Percentiles rank a stretch among this genome's conserved stretches.
Conservation (phyloP, 2,329 filamentous ascomycete species). For the Aspergillus flavus region DNA sequence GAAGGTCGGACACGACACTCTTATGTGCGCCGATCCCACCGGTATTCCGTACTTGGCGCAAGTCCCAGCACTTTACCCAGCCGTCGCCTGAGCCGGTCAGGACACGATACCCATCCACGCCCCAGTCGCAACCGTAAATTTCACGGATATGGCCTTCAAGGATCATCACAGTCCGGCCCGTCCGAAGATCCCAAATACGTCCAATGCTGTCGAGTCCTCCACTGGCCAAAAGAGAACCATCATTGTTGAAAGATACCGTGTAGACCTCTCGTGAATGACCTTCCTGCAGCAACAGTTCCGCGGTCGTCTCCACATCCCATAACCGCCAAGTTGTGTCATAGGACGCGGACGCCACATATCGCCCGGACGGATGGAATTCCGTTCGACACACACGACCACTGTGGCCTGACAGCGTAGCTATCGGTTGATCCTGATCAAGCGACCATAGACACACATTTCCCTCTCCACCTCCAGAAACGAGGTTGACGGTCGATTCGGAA, state of each 20-base stretch:
- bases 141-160: slow-evolving; percentile 91
- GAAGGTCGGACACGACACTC: slow-evolving; percentile 86
- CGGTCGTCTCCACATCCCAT: slow-evolving; percentile 87
- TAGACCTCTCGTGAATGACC: slow-evolving; percentile 95
- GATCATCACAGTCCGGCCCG: slow-evolving; percentile 92
- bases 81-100: slow-evolving; percentile 91
- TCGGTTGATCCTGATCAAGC: slow-evolving; percentile 78
- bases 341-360: slow-evolving; percentile 87
- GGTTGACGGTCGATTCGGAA: slow-evolving; percentile 73
- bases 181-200: slow-evolving; percentile 91
- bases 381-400: slow-evolving; percentile 84
- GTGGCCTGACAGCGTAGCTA: slow-evolving; percentile 81
- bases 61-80: slow-evolving; percentile 97
- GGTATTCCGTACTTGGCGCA: slow-evolving; percentile 80
- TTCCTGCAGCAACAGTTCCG: slow-evolving; percentile 85
- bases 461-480: slow-evolving; percentile 89
- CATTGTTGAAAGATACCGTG: slow-evolving; percentile 82
- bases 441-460: slow-evolving; percentile 90
- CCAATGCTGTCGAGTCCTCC: slow-evolving; percentile 95
- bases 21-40: slow-evolving; percentile 89
- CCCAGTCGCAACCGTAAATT: slow-evolving; percentile 92
- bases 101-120: slow-evolving; percentile 85
- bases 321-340: slow-evolving; percentile 96
- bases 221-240: slow-evolving; percentile 86
- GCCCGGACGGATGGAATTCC: slow-evolving; percentile 91